These are phyloP conservation scores for Desmodesmus armatus DNA, from an alignment of 139 green algal species.

Conservation along the genomic window DNA sequence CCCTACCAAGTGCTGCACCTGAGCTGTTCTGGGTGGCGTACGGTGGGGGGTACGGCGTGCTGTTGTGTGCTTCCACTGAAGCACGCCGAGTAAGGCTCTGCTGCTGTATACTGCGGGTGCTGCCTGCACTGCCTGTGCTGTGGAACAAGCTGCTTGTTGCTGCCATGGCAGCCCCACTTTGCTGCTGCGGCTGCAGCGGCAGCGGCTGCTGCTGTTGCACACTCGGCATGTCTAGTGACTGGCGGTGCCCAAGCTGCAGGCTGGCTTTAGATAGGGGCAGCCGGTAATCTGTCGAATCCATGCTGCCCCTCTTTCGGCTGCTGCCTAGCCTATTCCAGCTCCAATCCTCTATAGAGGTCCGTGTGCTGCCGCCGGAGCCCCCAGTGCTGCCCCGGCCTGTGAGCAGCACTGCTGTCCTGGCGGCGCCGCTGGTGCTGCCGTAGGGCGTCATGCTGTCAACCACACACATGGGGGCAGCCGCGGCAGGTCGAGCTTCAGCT, in stretches of 20 bases:
- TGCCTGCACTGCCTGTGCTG: no score
- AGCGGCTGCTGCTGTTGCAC: neutral
- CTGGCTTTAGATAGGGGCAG: neutral
- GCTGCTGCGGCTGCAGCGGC: neutral
- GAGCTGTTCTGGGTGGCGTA: neutral
- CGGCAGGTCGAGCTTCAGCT: slow-evolving; percentile 7
- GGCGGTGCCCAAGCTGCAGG: neutral
- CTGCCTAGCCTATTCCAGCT: no score
- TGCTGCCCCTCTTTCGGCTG: neutral
- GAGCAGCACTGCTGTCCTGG: neutral
- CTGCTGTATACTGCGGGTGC: neutral
- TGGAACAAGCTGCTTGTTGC: slow-evolving; percentile 18
- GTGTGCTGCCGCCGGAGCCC: no score
- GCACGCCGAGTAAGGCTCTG: neutral
- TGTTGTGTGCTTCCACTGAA: neutral
- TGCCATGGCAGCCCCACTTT: neutral
- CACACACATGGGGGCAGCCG: neutral
- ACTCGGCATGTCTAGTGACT: neutral
- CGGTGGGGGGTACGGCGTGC: neutral
- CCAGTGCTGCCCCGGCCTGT: neutral
- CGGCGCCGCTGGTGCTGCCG: neutral
- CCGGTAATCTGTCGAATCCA: neutral
- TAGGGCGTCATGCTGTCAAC: neutral
- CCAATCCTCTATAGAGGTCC: no score
- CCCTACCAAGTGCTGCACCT: neutral